These are phyloP conservation scores for Plantago rigida DNA, from an alignment of 305 asterid genomes.

Conservation along the genomic window DNA sequence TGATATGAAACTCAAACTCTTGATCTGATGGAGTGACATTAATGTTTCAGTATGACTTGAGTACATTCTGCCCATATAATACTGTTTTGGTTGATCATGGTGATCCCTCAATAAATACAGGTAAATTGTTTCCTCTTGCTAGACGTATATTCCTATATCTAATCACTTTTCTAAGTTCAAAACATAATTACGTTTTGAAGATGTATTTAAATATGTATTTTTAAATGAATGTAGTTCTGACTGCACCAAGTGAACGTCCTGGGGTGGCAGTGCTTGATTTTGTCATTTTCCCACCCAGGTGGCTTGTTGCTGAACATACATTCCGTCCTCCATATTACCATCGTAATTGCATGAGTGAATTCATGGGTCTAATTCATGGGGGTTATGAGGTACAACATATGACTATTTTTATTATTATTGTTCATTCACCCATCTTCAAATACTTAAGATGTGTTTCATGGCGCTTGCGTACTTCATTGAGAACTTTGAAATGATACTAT, in stretches of 20 bases:
- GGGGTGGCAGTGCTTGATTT: slow-evolving; percentile 95
- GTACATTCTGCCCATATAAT: slow-evolving; percentile 87
- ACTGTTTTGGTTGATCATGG: slow-evolving; percentile 85
- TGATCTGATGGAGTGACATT: slow-evolving; percentile 27
- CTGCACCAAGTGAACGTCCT: slow-evolving; percentile 84
- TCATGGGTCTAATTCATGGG: slow-evolving; percentile 89
- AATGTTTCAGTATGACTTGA: slow-evolving; percentile 70
- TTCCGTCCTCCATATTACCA: slow-evolving; percentile 97
- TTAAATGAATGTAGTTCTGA: slow-evolving; percentile 64
- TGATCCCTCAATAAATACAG: slow-evolving; percentile 95
- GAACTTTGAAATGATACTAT: background rate
- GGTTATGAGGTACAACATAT: slow-evolving; percentile 64
- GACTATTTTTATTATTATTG: background rate
- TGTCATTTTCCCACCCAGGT: slow-evolving; percentile 90
- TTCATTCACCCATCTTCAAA: background rate
- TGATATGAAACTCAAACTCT: slow-evolving; percentile 9
- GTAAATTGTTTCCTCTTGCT: slow-evolving; percentile 29
- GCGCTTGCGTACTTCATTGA: background rate
- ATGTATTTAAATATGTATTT: background rate
- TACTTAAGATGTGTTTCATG: slow-evolving; percentile 1
- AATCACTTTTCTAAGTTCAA: slow-evolving; percentile 1
- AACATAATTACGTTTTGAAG: background rate
- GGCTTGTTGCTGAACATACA: slow-evolving; percentile 95
- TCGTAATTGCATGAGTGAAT: slow-evolving; percentile 94
- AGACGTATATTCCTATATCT: slow-evolving; percentile 3